Base-by-base conservation (phyloP, 371 early-diverging fungal genomes). In the Batkoa obscura region DNA sequence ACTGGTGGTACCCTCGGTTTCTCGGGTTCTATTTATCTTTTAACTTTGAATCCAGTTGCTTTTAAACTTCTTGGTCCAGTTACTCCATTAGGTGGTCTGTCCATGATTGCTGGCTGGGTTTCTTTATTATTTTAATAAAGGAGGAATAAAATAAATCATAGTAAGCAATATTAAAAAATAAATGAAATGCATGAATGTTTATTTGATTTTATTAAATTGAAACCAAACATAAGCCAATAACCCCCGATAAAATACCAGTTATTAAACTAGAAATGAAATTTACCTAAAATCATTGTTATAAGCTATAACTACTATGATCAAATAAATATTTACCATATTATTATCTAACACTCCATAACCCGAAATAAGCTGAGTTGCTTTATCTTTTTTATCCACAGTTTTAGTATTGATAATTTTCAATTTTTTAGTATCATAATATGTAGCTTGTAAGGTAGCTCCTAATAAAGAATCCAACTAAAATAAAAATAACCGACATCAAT, bases 401-500 rank as follows among this genome's bases (percentile, higher is more conserved):
- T 61, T 57, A 31, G 73, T 63, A 3, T 64, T 62, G 2, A 75
- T 63, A 33, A 85, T 78, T 43, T 72, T 71, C 32, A 69, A 73
- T 48, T 67, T 68, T 46, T 78, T 71, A 48, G 80, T 71, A 46
- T 79, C 73, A 53, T 81, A 81, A 36, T 81, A 66, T 12, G 78
- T 73, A 58, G 81, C 78, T 58, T 87, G 73, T 0, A 87, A 75
- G 0, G 90, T 81, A 5, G 81, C 88, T 13, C 92, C 92, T 31
- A 92, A 64, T 0, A 88, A 32, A 23, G 89, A 89, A 65, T 92
- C 92, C 12, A 87, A 64, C 76, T 79, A 59, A 33, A 50, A 57
- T 17, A 31, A 31, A 42, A 37, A 43, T 36, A 46, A 17, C 12
- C 8, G 57, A 34, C 33, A n/a, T n/a, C n/a, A n/a, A n/a, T n/a